phyloP scores from a whole-genome alignment of 2,329 filamentous ascomycete genomes.

The Trichoderma semiorbis region DNA sequence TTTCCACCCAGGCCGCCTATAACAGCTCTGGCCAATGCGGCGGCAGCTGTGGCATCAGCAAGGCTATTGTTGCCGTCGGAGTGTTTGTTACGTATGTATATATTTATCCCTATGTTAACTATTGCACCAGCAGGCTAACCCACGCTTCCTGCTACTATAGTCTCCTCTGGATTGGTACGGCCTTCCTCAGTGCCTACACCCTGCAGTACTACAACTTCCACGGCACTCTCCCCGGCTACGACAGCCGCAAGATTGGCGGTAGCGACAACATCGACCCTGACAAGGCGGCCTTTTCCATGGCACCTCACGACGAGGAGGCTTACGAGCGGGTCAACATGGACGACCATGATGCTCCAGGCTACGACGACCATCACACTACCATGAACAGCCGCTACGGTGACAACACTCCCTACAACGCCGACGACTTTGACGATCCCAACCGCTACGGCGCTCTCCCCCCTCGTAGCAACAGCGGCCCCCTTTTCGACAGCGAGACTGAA shows the following conservation, averaged over 20 bases:
- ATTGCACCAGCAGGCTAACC: background rate
- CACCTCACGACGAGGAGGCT: constrained; percentile 62
- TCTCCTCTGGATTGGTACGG: constrained; percentile 52
- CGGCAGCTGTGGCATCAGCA: constrained; percentile 56
- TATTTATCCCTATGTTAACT: background rate
- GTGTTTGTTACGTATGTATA: constrained; percentile 59
- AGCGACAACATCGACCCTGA: constrained; percentile 60
- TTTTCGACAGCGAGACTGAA: constrained; percentile 51
- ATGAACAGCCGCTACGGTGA: constrained; percentile 34
- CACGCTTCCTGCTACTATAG: constrained; percentile 32
- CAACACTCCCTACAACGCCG: constrained; percentile 37
- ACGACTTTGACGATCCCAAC: constrained; percentile 39
- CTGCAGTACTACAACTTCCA: constrained; percentile 61
- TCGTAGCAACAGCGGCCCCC: constrained; percentile 34
- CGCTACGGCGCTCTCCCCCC: constrained; percentile 39
- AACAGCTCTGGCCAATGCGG: constrained; percentile 56
- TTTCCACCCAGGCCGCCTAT: constrained; percentile 62
- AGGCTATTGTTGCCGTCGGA: constrained; percentile 59
- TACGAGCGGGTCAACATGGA: constrained; percentile 60
- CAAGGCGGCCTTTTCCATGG: constrained; percentile 66
- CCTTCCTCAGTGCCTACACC: constrained; percentile 57
- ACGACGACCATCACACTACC: constrained; percentile 26
- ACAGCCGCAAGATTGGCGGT: constrained; percentile 42
- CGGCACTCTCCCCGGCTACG: constrained; percentile 60
- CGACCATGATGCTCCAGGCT: constrained; percentile 45